Conservation (phyloP, 2,329 filamentous ascomycete genomes). For the Colletotrichum simmondsii region DNA sequence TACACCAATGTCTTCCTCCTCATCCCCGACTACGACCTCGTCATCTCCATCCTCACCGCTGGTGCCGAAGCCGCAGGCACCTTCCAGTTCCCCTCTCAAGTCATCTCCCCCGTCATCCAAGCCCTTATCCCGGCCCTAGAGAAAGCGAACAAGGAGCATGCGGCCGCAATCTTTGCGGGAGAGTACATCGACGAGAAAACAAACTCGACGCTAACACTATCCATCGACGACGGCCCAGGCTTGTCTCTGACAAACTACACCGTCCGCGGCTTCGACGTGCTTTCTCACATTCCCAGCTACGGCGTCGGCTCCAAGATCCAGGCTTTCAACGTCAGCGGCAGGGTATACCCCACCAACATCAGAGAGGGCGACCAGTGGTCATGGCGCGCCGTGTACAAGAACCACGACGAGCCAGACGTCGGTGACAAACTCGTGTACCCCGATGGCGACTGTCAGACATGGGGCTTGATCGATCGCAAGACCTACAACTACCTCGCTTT, state of each 20-base stretch:
- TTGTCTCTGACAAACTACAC: conserved; percentile 50
- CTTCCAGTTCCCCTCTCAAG: conserved; percentile 31
- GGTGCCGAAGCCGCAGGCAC: conserved; percentile 41
- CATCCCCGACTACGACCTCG: conserved; percentile 46
- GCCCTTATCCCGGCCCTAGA: conserved; percentile 55
- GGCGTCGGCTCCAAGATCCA: conserved; percentile 2
- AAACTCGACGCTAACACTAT: conserved; percentile 54
- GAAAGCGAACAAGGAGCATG: conserved; percentile 52
- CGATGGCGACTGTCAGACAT: conserved; percentile 44
- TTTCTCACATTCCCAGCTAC: conserved; percentile 46
- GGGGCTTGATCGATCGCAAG: conserved; percentile 45
- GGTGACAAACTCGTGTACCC: conserved; percentile 42
- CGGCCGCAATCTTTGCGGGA: conserved; percentile 45
- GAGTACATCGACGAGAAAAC: conserved; percentile 49
- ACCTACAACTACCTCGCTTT: conserved; percentile 46
- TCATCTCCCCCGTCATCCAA: conserved; percentile 44
- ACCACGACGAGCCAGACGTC: conserved; percentile 28
- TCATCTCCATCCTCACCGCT: conserved; percentile 50
- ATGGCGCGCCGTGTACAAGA: conserved; percentile 48
- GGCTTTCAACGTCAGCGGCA: conserved; percentile 16
- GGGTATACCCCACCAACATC: conserved; percentile 26
- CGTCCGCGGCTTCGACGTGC: conserved; percentile 53
- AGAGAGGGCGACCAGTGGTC: conserved; percentile 35
- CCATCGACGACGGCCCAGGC: conserved; percentile 51
- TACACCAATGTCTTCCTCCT: conserved; percentile 49